Base-by-base conservation (phyloP, 768 basidiomycete genomes). In the Boletus huronensis region DNA sequence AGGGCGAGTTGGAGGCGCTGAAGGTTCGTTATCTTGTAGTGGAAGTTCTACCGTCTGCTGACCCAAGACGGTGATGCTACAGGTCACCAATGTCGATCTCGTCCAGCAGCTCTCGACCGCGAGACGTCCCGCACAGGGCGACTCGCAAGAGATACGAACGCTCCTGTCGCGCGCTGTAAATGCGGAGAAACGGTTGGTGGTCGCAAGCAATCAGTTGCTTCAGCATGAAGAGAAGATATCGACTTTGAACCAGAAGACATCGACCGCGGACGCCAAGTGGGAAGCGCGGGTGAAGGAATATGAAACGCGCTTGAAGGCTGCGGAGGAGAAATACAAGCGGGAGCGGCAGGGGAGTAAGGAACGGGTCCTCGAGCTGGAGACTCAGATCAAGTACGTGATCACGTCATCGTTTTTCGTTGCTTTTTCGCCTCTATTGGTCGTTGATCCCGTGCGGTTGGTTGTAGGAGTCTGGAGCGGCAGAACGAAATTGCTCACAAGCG, bases 331-430 rank as follows among this genome's bases (percentile, higher is more conserved):
- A 67, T 84, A 93, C 59, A 98, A 98, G 79, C 79, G 92, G 51
- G 94, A 96, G 75, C 77, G 90, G 55, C 95, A 98, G 64, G 97
- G 96, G 4, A 82, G 87, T 41, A 99, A 98, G 73, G 96, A 98
- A 72, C 74, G 90, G 21, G 75, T 88, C 1, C 61, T 70, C 11
- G 89, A 93, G 70, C 73, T 93, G 54, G 87, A 90, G 70, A 82
- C 68, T 50, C 82, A 81, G 62, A 70, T 90, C 58, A 88, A 83
- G 91, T 93, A 32, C 80, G 91, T 90, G 28, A 4, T 48, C 29
- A 2, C 25, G 5, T 9, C 11, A 8, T 52, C 41, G 76, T 56
- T 38, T 48, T 21, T 10, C 21, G 9, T 21, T 17, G 1, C 36
- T 48, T 28, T 23, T 47, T 21, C 23, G 1, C 10, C 13, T 26